Evolutionary conservation across 2,329 filamentous ascomycete genomes (phyloP), one percentile per base, ranked within the genome.

Genomic region (Fusarium nygamai): DNA sequence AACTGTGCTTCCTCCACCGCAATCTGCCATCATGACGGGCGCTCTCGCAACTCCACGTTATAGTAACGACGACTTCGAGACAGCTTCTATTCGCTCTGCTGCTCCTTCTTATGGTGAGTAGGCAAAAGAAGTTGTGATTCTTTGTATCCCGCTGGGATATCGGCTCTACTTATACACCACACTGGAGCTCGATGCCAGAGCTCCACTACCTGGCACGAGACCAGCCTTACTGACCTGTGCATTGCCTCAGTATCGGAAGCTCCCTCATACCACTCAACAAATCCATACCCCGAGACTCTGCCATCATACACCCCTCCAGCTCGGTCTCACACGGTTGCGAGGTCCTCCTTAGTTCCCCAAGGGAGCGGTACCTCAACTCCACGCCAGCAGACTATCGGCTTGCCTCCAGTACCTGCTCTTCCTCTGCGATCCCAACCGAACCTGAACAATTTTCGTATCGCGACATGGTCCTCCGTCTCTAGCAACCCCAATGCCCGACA

Each of bases 51-150:
- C 80, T 29, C 77, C 82, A 63, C 81, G 82, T 51, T 84, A 83
- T 65, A 81, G 79, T 73, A 76, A 83, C 11, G 88, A 90, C 68
- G 91, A 93, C 79, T 90, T 92, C 67, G 91, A 93, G 76, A 92
- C 91, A 29, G 87, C 89, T 12, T 93, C 92, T 16, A 88, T 93
- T 70, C 89, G 86, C 75, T 93, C 91, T 24, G 88, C 88, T 13
- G 91, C 91, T n/a, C 91, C 91, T 46, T 93, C 91, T 16, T 93
- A 93, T 80, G 85, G 89, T 91, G 76, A 86, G 88, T 84, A 43
- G 29, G 43, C 31, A 54, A 46, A 54, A 43, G 34, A 46, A 51
- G 41, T 47, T 48, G 39, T n/a, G 36, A 62, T 61, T 47, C 56
- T 59, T 51, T 48, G 64, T 47, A 43, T 46, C 57, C 36, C 39